Evolutionary conservation across 2,329 filamentous ascomycete genomes (phyloP).

Genomic region (Hortaea werneckii): DNA sequence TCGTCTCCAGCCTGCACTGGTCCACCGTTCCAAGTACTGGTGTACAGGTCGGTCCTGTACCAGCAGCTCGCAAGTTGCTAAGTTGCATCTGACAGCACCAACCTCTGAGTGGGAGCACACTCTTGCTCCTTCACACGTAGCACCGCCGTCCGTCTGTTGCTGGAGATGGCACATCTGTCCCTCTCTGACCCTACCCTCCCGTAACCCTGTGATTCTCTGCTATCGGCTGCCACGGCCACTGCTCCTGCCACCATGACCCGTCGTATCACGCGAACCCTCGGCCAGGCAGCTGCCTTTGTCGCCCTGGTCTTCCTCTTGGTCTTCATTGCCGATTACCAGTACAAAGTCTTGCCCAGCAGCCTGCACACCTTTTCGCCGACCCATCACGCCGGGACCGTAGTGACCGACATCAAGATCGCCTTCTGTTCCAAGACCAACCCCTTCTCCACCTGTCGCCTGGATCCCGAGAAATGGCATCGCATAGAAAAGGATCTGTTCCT

Average conservation of each 20-base stretch:
- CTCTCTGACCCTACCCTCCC: too few relatives aligned
- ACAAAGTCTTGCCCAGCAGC: constrained; percentile 72
- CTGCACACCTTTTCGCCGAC: constrained; percentile 81
- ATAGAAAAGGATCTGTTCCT: constrained; percentile 86
- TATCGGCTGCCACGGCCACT: too few relatives aligned
- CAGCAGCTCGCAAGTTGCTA: too few relatives aligned
- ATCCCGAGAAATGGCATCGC: constrained; percentile 64
- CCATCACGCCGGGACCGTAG: constrained; percentile 72
- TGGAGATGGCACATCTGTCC: too few relatives aligned
- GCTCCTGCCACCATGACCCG: constrained; percentile 3
- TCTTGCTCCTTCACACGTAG: too few relatives aligned
- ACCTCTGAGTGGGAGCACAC: too few relatives aligned
- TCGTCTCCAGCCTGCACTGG: too few relatives aligned
- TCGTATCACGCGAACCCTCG: constrained; percentile 48
- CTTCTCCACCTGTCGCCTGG: constrained; percentile 44
- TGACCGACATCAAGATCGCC: constrained; percentile 74
- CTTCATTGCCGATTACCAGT: constrained; percentile 79
- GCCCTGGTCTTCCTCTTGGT: constrained; percentile 56
- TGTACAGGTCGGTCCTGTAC: too few relatives aligned
- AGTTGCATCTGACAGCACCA: too few relatives aligned
- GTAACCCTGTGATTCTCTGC: too few relatives aligned
- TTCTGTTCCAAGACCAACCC: constrained; percentile 65
- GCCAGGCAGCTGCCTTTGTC: constrained; percentile 61
- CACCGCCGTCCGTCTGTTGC: too few relatives aligned
- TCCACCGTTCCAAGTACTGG: too few relatives aligned